Base-by-base conservation (phyloP, 2,329 filamentous ascomycete genomes). In the Monilinia aucupariae region DNA sequence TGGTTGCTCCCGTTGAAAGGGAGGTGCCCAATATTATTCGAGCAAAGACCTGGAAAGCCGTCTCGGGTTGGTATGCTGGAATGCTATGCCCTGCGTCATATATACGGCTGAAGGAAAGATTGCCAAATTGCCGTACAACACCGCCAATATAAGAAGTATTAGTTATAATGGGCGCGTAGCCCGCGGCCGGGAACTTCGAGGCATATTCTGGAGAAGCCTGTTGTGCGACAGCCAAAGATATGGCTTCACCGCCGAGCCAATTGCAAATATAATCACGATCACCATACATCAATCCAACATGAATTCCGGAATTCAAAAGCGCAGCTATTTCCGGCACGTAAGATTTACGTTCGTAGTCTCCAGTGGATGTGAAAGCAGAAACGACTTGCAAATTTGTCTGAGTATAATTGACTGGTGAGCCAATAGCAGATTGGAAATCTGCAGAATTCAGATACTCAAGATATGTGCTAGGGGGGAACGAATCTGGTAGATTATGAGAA, bases 191-290 rank as follows among this genome's bases (percentile, higher is more conserved):
- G 72, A 93, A 94, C 34, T 76, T 75, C 1, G 76, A 74, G 0
- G 78, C 75, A 66, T 88, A 85, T 22, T 75, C 69, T 20, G 74
- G 68, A 6, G 76, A 76, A 32, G 80, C 75, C 53, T 79, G 75
- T 13, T 79, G 77, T 48, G 85, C 80, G 0, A 91, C 77, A 7
- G 81, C 80, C 4, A 91, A 78, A 3, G 87, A 89, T 49, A 90
- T 80, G 1, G 87, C 85, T 74, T 94, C 82, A 43, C 89, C 90
- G n/a, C 91, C 90, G 67, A 87, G 78, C 84, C 87, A 87, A 72
- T 86, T 86, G 73, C 84, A 87, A 65, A 84, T 81, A 70, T 83
- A 86, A 73, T 87, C 84, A 65, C 82, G 75, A 70, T 86, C 84
- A 32, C 84, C 83, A 72, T 93, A 90, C 62, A 92, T 81, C 64